phyloP scores from a whole-genome alignment of 441 rosid species.

The Populus hybrid region DNA sequence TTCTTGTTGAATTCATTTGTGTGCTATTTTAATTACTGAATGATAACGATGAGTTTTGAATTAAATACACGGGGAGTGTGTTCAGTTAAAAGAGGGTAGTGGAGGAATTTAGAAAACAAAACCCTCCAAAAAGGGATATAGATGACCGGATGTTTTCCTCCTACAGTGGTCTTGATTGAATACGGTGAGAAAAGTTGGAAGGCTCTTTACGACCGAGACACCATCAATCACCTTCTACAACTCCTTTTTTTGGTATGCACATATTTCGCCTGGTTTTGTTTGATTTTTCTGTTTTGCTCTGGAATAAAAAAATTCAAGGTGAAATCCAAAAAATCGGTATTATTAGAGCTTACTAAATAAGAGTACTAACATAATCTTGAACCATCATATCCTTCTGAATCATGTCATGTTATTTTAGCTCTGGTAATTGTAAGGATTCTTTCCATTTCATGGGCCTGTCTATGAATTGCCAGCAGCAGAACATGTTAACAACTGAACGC shows the following conservation, averaged over 20 bases:
- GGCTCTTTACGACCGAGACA: slow-evolving; percentile 61
- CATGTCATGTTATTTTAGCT: slow-evolving; percentile 49
- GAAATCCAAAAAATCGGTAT: not conserved
- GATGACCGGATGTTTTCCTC: slow-evolving; percentile 95
- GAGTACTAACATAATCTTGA: not conserved
- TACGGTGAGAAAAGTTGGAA: slow-evolving; percentile 74
- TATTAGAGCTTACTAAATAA: too few species aligned
- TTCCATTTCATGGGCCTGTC: slow-evolving; percentile 73
- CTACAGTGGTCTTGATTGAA: slow-evolving; percentile 73
- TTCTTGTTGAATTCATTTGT: not conserved
- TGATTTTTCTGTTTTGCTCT: slow-evolving; percentile 20
- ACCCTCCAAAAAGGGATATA: slow-evolving; percentile 43
- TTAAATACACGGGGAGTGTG: slow-evolving; percentile 17
- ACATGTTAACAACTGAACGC: slow-evolving; percentile 80
- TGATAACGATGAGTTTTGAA: not conserved
- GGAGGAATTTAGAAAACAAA: slow-evolving; percentile 36
- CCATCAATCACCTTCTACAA: slow-evolving; percentile 48
- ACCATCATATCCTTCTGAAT: slow-evolving; percentile 8
- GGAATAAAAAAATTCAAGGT: slow-evolving; percentile 18
- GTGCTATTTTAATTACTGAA: not conserved
- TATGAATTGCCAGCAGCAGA: slow-evolving; percentile 78
- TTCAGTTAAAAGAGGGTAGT: slow-evolving; percentile 23
- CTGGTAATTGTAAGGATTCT: slow-evolving; percentile 73
- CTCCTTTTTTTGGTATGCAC: slow-evolving; percentile 88
- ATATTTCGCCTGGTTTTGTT: slow-evolving; percentile 31